Base-by-base conservation (phyloP, 768 basidiomycete species). In the Phallus indusiatus region DNA sequence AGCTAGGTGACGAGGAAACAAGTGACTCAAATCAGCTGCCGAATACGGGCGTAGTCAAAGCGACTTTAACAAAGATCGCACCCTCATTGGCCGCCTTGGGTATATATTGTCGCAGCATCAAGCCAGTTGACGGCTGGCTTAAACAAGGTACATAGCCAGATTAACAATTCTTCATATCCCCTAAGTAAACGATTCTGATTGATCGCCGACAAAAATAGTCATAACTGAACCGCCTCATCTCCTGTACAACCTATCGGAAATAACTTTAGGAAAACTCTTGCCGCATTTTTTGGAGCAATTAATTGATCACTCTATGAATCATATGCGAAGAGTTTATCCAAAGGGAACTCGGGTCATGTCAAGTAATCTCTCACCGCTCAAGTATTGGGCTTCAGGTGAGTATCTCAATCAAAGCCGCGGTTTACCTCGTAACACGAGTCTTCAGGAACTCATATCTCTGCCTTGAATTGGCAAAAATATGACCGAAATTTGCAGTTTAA, bases 381-480 rank as follows among this genome's bases (percentile, higher is more conserved):
- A 69, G 24, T 80, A 79, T 62, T 84, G 83, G 82, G 72, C 76
- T 17, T 74, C 70, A 47, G 84, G 47, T 35, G 34, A 21, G 47
- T 14, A 50, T 48, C 9, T 7, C 18, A 24, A 10, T 48, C 16
- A 50, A 21, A 37, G n/a, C 22, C 33, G 2, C 17, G 1, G 3
- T 55, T 42, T 17, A 12, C 16, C 21, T 33, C 7, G 6, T 7
- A 20, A 33, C n/a, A 17, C 51, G 33, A 5, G 11, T 18, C n/a
- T 35, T 28, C 2, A 52, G 61, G 84, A 1, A 77, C 81, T 5
- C 84, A 85, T 54, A 72, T 85, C 10, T 77, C 76, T 0, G 76
- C 77, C 37, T 68, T 85, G 47, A 84, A 85, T 62, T 84, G 83
- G 83, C 83, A 85, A 68, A 72, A 71, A n/a, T 82, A 77, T 63